Percentiles rank a stretch among this genome's conserved stretches.
Evolutionary conservation across 2,329 filamentous ascomycete species (phyloP).

Genomic region (Fusarium sp.): DNA sequence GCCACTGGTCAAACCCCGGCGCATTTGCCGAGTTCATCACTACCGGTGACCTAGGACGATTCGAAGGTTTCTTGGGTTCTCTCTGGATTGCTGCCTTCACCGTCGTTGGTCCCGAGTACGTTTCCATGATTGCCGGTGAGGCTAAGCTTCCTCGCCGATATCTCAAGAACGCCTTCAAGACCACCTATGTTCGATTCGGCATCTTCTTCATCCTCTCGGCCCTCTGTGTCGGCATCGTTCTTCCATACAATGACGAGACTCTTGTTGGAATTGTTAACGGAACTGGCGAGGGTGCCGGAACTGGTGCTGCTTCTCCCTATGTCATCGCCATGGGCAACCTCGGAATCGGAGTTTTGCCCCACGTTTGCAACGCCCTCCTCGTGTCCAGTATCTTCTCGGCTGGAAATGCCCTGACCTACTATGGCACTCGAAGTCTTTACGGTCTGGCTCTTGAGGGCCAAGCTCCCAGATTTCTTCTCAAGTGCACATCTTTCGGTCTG

Average conservation of each 20-base stretch:
- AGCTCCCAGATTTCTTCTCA: conserved; percentile 14
- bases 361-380: conserved; percentile 13
- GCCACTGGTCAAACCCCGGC: conserved; percentile 12
- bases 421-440: conserved; percentile 13
- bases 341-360: conserved; percentile 10
- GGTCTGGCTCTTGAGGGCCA: conserved; percentile 16
- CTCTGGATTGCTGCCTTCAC: conserved; percentile 11
- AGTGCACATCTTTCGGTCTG: conserved; percentile 15
- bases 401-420: conserved; percentile 15
- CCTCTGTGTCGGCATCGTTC: conserved; percentile 6
- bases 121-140: conserved; percentile 16
- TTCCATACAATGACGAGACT: conserved; percentile 3
- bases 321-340: conserved; percentile 20
- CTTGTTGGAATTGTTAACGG: not conserved
- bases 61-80: conserved; percentile 2
- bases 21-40: conserved; percentile 8
- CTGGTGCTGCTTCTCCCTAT: conserved; percentile 11
- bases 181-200: conserved; percentile 7
- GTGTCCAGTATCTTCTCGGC: conserved; percentile 13
- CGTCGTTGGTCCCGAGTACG: conserved; percentile 3
- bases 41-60: conserved; percentile 3
- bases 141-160: conserved; percentile 11
- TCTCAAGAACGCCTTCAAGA: conserved; percentile 20
- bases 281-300: conserved; percentile 7
- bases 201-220: conserved; percentile 9